These are phyloP conservation scores for Protea cynaroides DNA, from an alignment of 164 flowering plant genomes.

Conservation along the genomic window DNA sequence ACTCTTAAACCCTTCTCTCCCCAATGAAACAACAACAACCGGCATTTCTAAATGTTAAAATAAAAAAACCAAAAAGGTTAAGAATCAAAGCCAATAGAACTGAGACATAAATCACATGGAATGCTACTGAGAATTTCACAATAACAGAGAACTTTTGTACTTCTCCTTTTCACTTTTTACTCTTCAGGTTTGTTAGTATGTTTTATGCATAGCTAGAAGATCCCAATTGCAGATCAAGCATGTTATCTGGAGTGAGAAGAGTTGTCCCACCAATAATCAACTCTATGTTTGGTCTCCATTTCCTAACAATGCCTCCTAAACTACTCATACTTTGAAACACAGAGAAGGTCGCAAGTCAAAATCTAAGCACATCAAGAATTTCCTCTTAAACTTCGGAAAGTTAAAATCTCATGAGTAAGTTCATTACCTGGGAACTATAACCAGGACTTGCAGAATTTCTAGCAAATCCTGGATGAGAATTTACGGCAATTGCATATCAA, in stretches of 20 bases:
- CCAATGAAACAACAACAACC: too few species aligned
- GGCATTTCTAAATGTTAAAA: too few species aligned
- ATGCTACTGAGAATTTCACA: too few species aligned
- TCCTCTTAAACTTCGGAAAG: too few species aligned
- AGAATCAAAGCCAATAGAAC: too few species aligned
- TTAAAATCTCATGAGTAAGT: too few species aligned
- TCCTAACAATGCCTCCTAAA: slow-evolving; percentile 66
- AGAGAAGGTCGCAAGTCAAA: slow-evolving; percentile 1
- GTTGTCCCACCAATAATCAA: slow-evolving; percentile 85
- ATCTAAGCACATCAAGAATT: not conserved
- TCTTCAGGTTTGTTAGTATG: not conserved
- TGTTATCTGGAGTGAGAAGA: slow-evolving; percentile 72
- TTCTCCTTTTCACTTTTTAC: not conserved
- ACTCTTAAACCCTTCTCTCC: too few species aligned
- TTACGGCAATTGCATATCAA: not conserved
- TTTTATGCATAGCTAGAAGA: slow-evolving; percentile 41
- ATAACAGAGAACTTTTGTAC: too few species aligned
- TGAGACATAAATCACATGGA: too few species aligned
- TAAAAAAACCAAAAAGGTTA: too few species aligned
- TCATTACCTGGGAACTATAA: too few species aligned
- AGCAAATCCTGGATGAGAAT: not conserved
- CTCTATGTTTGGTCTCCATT: slow-evolving; percentile 71
- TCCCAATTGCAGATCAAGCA: slow-evolving; percentile 74
- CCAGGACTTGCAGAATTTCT: not conserved
- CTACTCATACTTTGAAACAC: slow-evolving; percentile 60